Evolutionary conservation across 164 flowering plant genomes (phyloP).

Genomic region (Malania oleifera): DNA sequence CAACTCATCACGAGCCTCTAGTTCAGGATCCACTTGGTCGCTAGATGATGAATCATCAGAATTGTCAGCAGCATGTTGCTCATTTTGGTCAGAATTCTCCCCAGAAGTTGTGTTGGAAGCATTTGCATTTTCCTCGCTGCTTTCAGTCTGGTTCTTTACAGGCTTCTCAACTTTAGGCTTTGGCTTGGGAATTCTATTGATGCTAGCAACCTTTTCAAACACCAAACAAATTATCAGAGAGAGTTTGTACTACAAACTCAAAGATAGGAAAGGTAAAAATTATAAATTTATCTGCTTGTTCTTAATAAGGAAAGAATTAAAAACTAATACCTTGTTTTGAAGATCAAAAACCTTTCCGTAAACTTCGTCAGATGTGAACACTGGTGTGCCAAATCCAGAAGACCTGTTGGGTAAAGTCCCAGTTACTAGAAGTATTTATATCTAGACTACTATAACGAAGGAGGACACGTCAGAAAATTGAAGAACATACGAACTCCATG

Average conservation of each 20-base stretch:
- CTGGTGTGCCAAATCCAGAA: conserved; percentile 54
- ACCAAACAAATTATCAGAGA: background rate
- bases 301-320: conserved; percentile 1
- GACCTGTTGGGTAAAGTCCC: conserved; percentile 36
- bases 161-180: conserved; percentile 89
- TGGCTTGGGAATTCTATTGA: conserved; percentile 87
- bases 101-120: conserved; percentile 23
- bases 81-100: conserved; percentile 20
- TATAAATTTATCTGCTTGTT: background rate
- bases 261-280: background rate
- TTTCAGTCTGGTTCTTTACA: conserved; percentile 51
- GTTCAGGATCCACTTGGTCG: conserved; percentile 19
- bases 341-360: conserved; percentile 47
- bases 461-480: background rate
- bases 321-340: conserved; percentile 69
- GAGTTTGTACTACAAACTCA: background rate
- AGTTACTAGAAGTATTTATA: background rate
- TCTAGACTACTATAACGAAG: background rate
- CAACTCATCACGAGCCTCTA: conserved; percentile 50
- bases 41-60: conserved; percentile 18
- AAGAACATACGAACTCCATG: too few species aligned
- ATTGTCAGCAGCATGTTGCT: conserved; percentile 18
- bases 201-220: conserved; percentile 50
- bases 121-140: conserved; percentile 19
- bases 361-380: conserved; percentile 76